Evolutionary conservation across 1,284 basidiomycete genomes (phyloP).

Genomic region (Cryptococcus amylolentus): DNA sequence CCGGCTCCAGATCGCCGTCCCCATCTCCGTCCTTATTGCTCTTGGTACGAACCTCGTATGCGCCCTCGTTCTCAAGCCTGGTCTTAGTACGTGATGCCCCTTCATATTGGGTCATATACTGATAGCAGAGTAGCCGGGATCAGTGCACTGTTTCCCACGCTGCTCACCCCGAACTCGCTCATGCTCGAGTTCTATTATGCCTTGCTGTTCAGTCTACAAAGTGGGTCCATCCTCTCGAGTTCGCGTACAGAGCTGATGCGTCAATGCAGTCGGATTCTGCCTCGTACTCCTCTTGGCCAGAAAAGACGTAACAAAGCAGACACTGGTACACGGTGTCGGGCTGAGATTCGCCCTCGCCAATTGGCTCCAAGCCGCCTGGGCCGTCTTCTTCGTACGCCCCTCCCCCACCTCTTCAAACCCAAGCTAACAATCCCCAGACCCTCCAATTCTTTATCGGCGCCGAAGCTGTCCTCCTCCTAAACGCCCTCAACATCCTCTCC

Average conservation of each 20-base stretch:
- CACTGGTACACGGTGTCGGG: slow-evolving; percentile 72
- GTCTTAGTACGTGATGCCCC: slow-evolving; percentile 30
- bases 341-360: slow-evolving; percentile 73
- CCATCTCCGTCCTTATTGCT: slow-evolving; percentile 56
- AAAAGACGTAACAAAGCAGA: slow-evolving; percentile 72
- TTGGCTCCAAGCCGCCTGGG: slow-evolving; percentile 77
- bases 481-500: slow-evolving; percentile 44
- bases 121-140: slow-evolving; percentile 53
- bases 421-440: slow-evolving; percentile 23
- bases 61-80: slow-evolving; percentile 45
- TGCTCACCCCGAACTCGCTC: slow-evolving; percentile 65
- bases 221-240: slow-evolving; percentile 11
- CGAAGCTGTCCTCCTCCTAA: slow-evolving; percentile 43
- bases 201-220: slow-evolving; percentile 46
- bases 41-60: slow-evolving; percentile 44
- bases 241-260: not conserved
- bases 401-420: too few relatives aligned
- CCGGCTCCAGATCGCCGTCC: slow-evolving; percentile 71
- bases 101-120: not conserved
- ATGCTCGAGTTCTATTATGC: slow-evolving; percentile 66
- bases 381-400: slow-evolving; percentile 68
- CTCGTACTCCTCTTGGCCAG: slow-evolving; percentile 65
- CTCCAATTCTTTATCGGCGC: slow-evolving; percentile 47
- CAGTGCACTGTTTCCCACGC: slow-evolving; percentile 60
- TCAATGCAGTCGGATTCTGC: slow-evolving; percentile 69